phyloP scores from a whole-genome alignment of 768 basidiomycete genomes.

The Boletus reticulatus region DNA sequence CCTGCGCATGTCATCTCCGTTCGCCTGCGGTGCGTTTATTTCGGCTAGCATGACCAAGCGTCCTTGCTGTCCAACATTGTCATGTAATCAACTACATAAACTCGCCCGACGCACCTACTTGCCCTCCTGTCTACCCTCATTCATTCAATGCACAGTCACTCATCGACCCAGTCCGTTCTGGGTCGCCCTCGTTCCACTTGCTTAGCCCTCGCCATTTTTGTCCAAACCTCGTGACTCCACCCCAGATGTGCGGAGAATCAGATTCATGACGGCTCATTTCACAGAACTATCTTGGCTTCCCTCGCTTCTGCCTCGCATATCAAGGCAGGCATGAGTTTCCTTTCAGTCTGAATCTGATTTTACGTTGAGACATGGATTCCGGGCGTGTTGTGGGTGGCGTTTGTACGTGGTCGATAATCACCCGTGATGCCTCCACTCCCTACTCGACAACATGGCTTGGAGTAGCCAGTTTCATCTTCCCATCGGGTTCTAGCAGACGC shows the following conservation, averaged over 20 bases:
- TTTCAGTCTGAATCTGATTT: constrained; percentile 14
- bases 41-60: constrained; percentile 7
- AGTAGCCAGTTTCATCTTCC: background rate
- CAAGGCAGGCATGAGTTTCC: constrained; percentile 19
- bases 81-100: constrained; percentile 5
- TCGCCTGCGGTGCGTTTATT: constrained; percentile 2
- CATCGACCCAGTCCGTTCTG: background rate
- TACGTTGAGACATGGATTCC: constrained; percentile 10
- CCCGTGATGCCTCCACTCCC: background rate
- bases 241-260: constrained; percentile 32
- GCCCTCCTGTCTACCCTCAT: constrained; percentile 7
- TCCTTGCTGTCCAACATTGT: background rate
- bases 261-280: constrained; percentile 20
- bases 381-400: constrained; percentile 15
- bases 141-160: background rate
- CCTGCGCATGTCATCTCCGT: constrained; percentile 17
- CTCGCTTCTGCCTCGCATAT: constrained; percentile 27
- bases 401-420: constrained; percentile 24
- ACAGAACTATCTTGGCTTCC: constrained; percentile 11
- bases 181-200: constrained; percentile 1
- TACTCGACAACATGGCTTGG: background rate
- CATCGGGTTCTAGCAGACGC: background rate
- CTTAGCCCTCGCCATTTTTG: constrained; percentile 10
- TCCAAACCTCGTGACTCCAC: constrained; percentile 20
- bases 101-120: background rate